Evolutionary conservation across 129 eudicot species (phyloP).

Genomic region (Erigeron canadensis): DNA sequence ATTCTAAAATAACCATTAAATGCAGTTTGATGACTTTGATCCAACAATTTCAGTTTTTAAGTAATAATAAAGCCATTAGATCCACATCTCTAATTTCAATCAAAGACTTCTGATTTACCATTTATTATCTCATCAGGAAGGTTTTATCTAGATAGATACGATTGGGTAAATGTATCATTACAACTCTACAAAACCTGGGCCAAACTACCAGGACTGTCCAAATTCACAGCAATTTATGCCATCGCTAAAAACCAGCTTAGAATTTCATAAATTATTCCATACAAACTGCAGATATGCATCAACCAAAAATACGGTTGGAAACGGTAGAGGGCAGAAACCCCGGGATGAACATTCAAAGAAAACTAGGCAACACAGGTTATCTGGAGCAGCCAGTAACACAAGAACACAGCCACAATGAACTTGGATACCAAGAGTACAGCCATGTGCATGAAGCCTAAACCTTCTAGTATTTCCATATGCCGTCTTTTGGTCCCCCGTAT

Average conservation of each 20-base stretch:
- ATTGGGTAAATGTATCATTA: too few relatives aligned
- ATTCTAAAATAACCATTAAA: too few relatives aligned
- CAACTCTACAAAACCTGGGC: too few relatives aligned
- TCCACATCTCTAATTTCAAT: too few relatives aligned
- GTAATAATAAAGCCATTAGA: too few relatives aligned
- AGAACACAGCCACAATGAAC: background rate
- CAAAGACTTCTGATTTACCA: too few relatives aligned
- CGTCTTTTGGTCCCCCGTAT: background rate
- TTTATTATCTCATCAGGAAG: too few relatives aligned
- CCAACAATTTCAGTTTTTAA: too few relatives aligned
- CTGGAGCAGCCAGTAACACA: constrained; percentile 4
- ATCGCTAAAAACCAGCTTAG: constrained; percentile 1
- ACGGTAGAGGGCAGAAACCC: background rate
- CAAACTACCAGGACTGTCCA: too few relatives aligned
- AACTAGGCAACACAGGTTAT: background rate
- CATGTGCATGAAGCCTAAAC: background rate
- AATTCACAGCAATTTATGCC: background rate
- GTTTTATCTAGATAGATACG: too few relatives aligned
- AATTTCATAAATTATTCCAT: constrained; percentile 8
- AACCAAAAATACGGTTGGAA: constrained; percentile 4
- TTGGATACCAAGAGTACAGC: background rate
- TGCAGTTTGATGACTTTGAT: too few relatives aligned
- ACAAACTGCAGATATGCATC: background rate
- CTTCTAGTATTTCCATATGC: background rate
- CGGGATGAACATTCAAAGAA: constrained; percentile 1